Percentiles rank a stretch among this genome's conserved stretches.
phyloP scores from a whole-genome alignment of 805 yeast genomes.

The Sporopachydermia quercuum region DNA sequence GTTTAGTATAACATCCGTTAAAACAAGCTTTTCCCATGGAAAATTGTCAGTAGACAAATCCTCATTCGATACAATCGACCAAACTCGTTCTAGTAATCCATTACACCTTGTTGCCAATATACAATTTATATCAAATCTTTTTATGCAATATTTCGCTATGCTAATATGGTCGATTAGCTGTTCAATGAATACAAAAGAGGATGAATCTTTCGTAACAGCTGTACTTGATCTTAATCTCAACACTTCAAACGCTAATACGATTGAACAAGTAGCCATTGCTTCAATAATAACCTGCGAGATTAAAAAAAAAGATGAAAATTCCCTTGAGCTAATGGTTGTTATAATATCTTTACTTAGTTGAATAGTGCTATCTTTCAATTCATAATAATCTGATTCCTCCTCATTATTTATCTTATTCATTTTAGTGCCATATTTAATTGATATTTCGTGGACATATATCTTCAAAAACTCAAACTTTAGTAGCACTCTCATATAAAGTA shows the following conservation, averaged over 20 bases:
- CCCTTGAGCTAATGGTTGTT: neutral
- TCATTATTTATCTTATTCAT: no score
- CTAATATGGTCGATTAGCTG: no score
- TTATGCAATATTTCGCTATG: neutral
- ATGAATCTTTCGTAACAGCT: neutral
- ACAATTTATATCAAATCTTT: neutral
- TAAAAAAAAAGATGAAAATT: neutral
- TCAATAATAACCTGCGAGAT: neutral
- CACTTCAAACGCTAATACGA: neutral
- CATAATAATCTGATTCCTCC: no score
- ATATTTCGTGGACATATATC: no score
- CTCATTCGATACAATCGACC: neutral
- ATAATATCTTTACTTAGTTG: no score
- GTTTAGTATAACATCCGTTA: neutral
- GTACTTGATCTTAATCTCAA: no score
- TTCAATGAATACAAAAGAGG: neutral
- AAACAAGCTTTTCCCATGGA: neutral
- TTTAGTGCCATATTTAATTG: no score
- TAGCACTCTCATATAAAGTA: no score
- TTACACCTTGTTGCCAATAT: neutral
- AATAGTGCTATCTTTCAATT: no score
- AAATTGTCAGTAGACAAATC: neutral
- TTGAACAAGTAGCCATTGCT: neutral
- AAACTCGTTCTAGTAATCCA: neutral
- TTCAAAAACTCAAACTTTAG: no score